Base-by-base conservation (phyloP, 768 basidiomycete species). In the Dacryopinax spathularia region DNA sequence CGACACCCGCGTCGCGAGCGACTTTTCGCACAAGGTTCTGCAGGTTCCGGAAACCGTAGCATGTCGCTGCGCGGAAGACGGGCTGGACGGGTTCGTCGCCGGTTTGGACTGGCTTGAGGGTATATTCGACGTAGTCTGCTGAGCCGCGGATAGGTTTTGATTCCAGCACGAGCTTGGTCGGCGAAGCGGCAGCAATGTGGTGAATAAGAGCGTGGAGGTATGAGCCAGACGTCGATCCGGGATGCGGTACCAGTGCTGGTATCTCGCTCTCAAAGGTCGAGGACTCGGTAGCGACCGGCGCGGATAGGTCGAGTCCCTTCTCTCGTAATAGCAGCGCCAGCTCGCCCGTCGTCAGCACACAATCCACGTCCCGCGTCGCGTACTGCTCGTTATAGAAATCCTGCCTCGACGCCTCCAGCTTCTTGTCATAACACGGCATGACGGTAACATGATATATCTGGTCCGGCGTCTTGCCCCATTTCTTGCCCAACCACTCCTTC, bases 341-440 rank as follows among this genome's bases (percentile, higher is more conserved):
- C 73, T 98, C 96, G 33, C 92, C 95, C 0, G 96, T 98, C 13
- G 96, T 97, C 66, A 98, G 83, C 27, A 99, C 96, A 72, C 94
- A 96, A 74, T 98, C 96, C 44, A 97, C 91, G 68, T 98, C 95
- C 62, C 94, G 80, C 10, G 91, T 92, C 36, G 86, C 79, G 73
- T 91, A 87, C 1, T 82, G 68, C 7, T 87, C 85, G 66, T 86
- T 84, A 71, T 91, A 91, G 71, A 98, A 99, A 71, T 99, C 94
- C 56, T 85, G 82, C 29, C 96, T 82, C 9, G 94, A 97, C 0
- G 96, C 96, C 75, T 99, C 96, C 16, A 99, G 84, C 72, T 99
- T 99, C 77, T 98, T 98, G 80, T 99, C 96, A 75, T 98, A 98
- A 74, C 96, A 99, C 0, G 96, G 95, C 94, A 98, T 98, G 60